phyloP scores from a whole-genome alignment of 2,329 filamentous ascomycete species.

The Calycina herbarum region DNA sequence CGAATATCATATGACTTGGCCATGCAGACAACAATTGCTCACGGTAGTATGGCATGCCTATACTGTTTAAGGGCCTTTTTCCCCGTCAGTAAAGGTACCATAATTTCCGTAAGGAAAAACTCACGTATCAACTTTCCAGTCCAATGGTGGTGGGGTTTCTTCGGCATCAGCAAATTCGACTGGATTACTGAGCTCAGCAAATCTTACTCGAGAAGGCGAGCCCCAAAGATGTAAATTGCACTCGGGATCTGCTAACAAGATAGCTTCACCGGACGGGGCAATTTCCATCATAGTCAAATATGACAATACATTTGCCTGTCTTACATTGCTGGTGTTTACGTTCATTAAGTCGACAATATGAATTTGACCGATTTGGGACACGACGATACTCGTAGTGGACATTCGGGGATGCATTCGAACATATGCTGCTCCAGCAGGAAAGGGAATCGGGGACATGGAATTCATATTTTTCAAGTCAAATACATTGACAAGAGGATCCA shows the following conservation, averaged over 20 bases:
- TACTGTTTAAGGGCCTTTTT: conserved; percentile 70
- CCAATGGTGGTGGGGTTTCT: conserved; percentile 49
- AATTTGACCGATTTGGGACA: conserved; percentile 88
- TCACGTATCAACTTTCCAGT: conserved; percentile 69
- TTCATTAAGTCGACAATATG: conserved; percentile 92
- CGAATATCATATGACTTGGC: conserved; percentile 80
- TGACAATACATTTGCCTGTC: conserved; percentile 59
- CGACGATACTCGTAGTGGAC: conserved; percentile 91
- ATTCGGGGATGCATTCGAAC: conserved; percentile 96
- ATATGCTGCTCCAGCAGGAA: conserved; percentile 87
- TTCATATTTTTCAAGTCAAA: conserved; percentile 91
- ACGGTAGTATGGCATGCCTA: conserved; percentile 93
- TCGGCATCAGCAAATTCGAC: conserved; percentile 64
- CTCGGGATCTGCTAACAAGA: conserved; percentile 65
- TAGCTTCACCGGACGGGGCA: conserved; percentile 69
- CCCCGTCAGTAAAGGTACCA: conserved; percentile 14
- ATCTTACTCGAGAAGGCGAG: conserved; percentile 66
- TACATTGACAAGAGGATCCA: conserved; percentile 91
- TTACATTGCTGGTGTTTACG: conserved; percentile 66
- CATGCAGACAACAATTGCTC: conserved; percentile 85
- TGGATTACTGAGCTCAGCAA: conserved; percentile 68
- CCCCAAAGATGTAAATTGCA: conserved; percentile 70
- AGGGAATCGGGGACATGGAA: conserved; percentile 87
- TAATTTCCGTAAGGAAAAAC: conserved; percentile 33
- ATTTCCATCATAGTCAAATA: conserved; percentile 67